Conservation (phyloP, 2,329 filamentous ascomycete species). For the Cercospora sp. region DNA sequence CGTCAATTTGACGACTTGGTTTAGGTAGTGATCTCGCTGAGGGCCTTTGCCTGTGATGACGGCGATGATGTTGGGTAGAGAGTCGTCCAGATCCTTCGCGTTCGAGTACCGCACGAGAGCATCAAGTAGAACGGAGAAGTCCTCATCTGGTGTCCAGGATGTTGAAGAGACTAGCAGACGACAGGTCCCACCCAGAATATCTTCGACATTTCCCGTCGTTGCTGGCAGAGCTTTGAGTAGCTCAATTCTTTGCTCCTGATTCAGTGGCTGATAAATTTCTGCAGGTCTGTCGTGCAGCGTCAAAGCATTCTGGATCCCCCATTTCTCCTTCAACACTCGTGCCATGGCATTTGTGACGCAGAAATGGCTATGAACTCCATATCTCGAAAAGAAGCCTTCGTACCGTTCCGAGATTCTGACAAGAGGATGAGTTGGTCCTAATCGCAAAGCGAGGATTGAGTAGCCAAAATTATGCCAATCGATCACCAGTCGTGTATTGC, state of each 20-base stretch:
- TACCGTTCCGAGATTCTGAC: slow-evolving; percentile 75
- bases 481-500: slow-evolving; percentile 79
- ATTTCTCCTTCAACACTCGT: slow-evolving; percentile 66
- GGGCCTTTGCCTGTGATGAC: slow-evolving; percentile 96
- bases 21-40: slow-evolving; percentile 72
- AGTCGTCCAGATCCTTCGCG: slow-evolving; percentile 31
- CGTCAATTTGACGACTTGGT: slow-evolving; percentile 62
- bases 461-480: slow-evolving; percentile 99
- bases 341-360: slow-evolving; percentile 91
- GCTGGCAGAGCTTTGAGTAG: slow-evolving; percentile 68
- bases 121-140: slow-evolving; percentile 84
- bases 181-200: slow-evolving; percentile 46
- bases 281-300: slow-evolving; percentile 86
- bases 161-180: slow-evolving; percentile 86
- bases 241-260: slow-evolving; percentile 49
- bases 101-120: slow-evolving; percentile 74
- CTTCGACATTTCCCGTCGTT: slow-evolving; percentile 59
- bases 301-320: slow-evolving; percentile 60
- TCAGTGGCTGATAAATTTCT: slow-evolving; percentile 72
- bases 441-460: slow-evolving; percentile 75
- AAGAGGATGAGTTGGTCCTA: slow-evolving; percentile 67
- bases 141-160: slow-evolving; percentile 96
- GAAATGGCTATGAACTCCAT: slow-evolving; percentile 63
- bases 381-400: slow-evolving; percentile 72
- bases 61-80: slow-evolving; percentile 69